phyloP scores from a whole-genome alignment of 2,329 filamentous ascomycete genomes.

The Plenodomus biglobosus region DNA sequence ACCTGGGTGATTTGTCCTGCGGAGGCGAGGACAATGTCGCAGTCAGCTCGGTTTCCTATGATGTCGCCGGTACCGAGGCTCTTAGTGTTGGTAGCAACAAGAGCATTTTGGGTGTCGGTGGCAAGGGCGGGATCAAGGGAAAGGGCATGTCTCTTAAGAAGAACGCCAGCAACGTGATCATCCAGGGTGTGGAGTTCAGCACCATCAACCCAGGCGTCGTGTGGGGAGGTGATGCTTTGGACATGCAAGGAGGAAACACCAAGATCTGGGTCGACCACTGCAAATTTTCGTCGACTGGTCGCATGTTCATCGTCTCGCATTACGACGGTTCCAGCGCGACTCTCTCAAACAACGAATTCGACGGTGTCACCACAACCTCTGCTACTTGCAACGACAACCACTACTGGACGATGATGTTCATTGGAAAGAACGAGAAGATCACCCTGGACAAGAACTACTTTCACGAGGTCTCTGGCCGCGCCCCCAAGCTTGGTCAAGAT shows the following conservation, averaged over 20 bases:
- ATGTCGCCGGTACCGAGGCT: conserved; percentile 32
- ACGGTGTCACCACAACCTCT: conserved; percentile 49
- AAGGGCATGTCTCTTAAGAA: conserved; percentile 45
- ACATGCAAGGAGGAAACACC: conserved; percentile 37
- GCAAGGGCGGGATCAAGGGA: conserved; percentile 46
- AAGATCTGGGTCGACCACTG: conserved; percentile 44
- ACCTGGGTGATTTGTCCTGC: conserved; percentile 26
- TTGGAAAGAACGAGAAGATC: conserved; percentile 45
- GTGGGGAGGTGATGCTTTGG: conserved; percentile 46
- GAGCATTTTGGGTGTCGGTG: conserved; percentile 46
- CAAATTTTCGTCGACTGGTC: conserved; percentile 50
- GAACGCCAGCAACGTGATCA: conserved; percentile 41
- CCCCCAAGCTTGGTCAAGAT: conserved; percentile 48
- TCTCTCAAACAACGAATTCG: conserved; percentile 52
- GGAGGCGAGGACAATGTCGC: conserved; percentile 16
- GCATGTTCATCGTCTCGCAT: conserved; percentile 49
- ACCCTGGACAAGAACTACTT: conserved; percentile 52
- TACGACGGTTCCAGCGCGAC: conserved; percentile 45
- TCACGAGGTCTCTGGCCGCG: conserved; percentile 50
- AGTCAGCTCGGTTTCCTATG: conserved; percentile 37
- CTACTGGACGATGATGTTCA: conserved; percentile 52
- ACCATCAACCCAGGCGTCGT: conserved; percentile 44
- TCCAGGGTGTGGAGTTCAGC: conserved; percentile 47
- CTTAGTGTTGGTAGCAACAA: conserved; percentile 48
- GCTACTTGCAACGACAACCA: conserved; percentile 51